Percentiles rank a stretch among this genome's conserved stretches.
These are phyloP conservation scores for Heliosperma pusillum DNA, from an alignment of 148 eudicot genomes.

Conservation along the genomic window DNA sequence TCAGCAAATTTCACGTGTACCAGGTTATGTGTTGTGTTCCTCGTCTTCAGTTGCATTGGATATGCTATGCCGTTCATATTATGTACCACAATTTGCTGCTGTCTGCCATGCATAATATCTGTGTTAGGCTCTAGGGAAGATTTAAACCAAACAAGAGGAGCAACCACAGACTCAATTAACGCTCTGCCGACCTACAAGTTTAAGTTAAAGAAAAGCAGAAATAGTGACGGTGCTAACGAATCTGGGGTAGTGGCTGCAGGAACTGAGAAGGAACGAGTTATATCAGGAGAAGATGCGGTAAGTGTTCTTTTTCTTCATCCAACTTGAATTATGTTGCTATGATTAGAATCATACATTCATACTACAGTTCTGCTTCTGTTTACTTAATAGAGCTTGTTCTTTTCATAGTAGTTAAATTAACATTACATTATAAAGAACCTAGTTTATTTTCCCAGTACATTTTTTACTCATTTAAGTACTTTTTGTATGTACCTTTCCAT, in stretches of 20 bases:
- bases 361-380: background rate
- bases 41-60: slow-evolving; percentile 83
- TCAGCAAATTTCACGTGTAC: slow-evolving; percentile 12
- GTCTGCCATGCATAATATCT: slow-evolving; percentile 91
- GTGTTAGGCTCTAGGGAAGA: slow-evolving; percentile 88
- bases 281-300: slow-evolving; percentile 96
- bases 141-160: slow-evolving; percentile 72
- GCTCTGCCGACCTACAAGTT: slow-evolving; percentile 81
- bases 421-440: background rate
- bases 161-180: slow-evolving; percentile 76
- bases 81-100: slow-evolving; percentile 92
- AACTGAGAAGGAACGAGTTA: slow-evolving; percentile 76
- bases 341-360: background rate
- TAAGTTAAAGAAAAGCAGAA: slow-evolving; percentile 65
- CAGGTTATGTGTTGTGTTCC: slow-evolving; percentile 92
- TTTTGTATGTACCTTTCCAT: too few relatives aligned
- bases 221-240: slow-evolving; percentile 40
- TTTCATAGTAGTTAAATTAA: background rate
- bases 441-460: too few relatives aligned
- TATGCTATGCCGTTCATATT: slow-evolving; percentile 96
- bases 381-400: background rate
- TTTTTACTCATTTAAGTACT: too few relatives aligned
- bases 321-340: slow-evolving; percentile 1
- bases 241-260: slow-evolving; percentile 78
- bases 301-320: slow-evolving; percentile 27